Base-by-base conservation (phyloP, 2,329 filamentous ascomycete species). In the Apiospora marii region DNA sequence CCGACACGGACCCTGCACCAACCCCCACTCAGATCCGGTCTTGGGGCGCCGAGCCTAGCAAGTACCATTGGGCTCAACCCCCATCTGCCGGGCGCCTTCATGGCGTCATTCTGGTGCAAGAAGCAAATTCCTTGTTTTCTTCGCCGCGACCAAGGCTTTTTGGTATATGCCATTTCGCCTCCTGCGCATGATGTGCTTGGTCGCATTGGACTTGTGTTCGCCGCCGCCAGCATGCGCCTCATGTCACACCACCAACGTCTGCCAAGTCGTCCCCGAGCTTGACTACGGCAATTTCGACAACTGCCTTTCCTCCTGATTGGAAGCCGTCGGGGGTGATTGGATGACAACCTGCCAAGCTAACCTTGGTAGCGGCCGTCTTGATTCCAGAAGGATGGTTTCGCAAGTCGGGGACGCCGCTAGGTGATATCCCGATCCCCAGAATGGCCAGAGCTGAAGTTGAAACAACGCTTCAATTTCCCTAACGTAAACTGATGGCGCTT, bases 1-100 rank as follows among this genome's bases (percentile, higher is more conserved):
- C 58, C 58, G 58, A 64, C 58, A 64, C 58, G 58, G 58, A 41
- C 58, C 58, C 58, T 64, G 58, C 58, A 64, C 58, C 30, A 64
- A n/a, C 58, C 58, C 58, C 58, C 58, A 64, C 58, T 64, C 58
- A 64, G 58, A 41, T 64, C 34, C 58, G 58, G 58, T 34, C 58
- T 64, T 64, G 58, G 34, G 34, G 34, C 58, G 30, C 58, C 53
- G 53, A 37, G 53, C n/a, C 53, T 34, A 61, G 22, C 53, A 61
- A 61, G 53, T 61, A 61, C 53, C 53, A 34, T 37, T 61, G 30
- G 53, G 53, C 7, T 61, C 19, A 2, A 6, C 53, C 53, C 53
- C 53, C 53, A 61, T 64, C 34, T 64, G 58, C 58, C 58, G 34
- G 58, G 12, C 34, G 58, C 58, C 58, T 41, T 64, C 19, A 64